These are phyloP conservation scores for Lachnellula suecica DNA, from an alignment of 2,329 filamentous ascomycete species.

Conservation along the genomic window DNA sequence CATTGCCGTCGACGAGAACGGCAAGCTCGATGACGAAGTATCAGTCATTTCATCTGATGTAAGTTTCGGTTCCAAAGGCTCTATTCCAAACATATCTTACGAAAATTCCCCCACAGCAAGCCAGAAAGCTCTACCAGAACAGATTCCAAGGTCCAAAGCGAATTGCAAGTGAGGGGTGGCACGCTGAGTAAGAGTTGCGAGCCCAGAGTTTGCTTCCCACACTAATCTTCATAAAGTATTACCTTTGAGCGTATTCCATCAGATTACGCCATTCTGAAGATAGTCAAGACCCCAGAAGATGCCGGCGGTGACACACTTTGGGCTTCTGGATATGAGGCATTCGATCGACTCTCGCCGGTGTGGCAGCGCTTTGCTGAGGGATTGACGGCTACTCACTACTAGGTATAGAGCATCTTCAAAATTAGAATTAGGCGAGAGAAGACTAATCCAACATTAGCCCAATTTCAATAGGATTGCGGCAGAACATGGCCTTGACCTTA, in stretches of 20 bases:
- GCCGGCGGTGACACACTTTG: slow-evolving; percentile 47
- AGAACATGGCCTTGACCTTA: slow-evolving; percentile 36
- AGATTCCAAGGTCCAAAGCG: slow-evolving; percentile 49
- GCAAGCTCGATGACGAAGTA: slow-evolving; percentile 53
- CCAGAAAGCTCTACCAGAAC: slow-evolving; percentile 39
- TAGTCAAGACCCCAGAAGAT: slow-evolving; percentile 41
- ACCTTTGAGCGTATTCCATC: slow-evolving; percentile 52
- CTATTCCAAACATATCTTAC: neutral
- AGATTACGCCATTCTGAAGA: slow-evolving; percentile 52
- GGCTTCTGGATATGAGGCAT: slow-evolving; percentile 52
- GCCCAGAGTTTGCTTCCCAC: neutral
- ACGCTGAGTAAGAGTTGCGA: slow-evolving; percentile 38
- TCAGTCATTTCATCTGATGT: slow-evolving; percentile 53
- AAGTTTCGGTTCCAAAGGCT: neutral
- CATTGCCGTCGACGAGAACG: slow-evolving; percentile 46
- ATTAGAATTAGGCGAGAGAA: too few species aligned
- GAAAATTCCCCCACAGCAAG: slow-evolving; percentile 6
- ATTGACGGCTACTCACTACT: slow-evolving; percentile 19
- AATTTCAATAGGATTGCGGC: slow-evolving; percentile 18
- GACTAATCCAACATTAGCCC: slow-evolving; percentile 2
- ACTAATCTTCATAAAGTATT: slow-evolving; percentile 30
- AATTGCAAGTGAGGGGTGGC: slow-evolving; percentile 48
- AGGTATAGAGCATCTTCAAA: neutral
- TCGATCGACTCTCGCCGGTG: slow-evolving; percentile 50
- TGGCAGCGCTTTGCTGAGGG: slow-evolving; percentile 17